phyloP scores from a whole-genome alignment of 345 rosid genomes.

The Eucalyptus dawsonii region DNA sequence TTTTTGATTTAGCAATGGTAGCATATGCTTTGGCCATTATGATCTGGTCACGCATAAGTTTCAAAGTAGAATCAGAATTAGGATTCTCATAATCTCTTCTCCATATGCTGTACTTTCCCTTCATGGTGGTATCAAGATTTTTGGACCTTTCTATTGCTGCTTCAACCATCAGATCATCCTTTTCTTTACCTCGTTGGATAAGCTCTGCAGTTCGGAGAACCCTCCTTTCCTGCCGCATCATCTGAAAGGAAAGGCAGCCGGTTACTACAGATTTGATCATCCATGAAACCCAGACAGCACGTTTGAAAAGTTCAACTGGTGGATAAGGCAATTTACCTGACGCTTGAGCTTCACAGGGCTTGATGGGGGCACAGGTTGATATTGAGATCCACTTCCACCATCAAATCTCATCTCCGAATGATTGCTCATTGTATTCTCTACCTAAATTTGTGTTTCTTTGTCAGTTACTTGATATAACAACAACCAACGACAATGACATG shows the following conservation, averaged over 20 bases:
- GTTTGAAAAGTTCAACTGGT: neutral
- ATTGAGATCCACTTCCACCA: constrained; percentile 10
- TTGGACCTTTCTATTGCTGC: constrained; percentile 51
- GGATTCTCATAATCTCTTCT: constrained; percentile 84
- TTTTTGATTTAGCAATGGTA: constrained; percentile 68
- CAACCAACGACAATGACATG: neutral
- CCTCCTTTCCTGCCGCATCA: constrained; percentile 49
- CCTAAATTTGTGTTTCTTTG: constrained; percentile 1
- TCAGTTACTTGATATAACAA: neutral
- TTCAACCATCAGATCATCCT: constrained; percentile 38
- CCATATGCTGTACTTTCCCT: constrained; percentile 85
- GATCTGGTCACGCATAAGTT: constrained; percentile 93
- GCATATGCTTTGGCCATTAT: constrained; percentile 96
- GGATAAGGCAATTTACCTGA: constrained; percentile 35
- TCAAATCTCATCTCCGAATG: constrained; percentile 12
- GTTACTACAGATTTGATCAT: constrained; percentile 2
- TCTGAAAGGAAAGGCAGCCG: constrained; percentile 16
- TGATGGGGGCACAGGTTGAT: constrained; percentile 12
- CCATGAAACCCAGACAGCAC: neutral
- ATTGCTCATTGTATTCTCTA: constrained; percentile 8
- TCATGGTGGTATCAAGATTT: constrained; percentile 36
- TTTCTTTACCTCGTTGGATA: constrained; percentile 43
- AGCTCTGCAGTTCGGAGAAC: constrained; percentile 50
- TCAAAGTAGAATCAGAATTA: constrained; percentile 73
- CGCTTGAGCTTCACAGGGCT: constrained; percentile 84